phyloP scores from a whole-genome alignment of 2,329 filamentous ascomycete species.

The Ilyonectria destructans region DNA sequence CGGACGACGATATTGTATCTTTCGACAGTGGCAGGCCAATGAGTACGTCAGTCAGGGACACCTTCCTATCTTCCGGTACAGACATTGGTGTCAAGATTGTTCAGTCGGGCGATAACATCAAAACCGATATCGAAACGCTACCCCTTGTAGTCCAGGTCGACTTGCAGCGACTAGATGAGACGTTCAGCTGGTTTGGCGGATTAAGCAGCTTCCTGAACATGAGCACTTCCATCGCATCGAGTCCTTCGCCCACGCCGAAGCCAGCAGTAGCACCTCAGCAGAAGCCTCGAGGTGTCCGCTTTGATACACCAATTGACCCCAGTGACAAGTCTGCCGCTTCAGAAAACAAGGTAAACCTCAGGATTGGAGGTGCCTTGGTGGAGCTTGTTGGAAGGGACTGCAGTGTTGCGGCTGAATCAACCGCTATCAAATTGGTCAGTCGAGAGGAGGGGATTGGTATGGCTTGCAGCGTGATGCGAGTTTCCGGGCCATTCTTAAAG shows the following conservation, averaged over 20 bases:
- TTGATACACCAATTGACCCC: constrained; percentile 68
- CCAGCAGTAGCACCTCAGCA: constrained; percentile 57
- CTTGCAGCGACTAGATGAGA: constrained; percentile 86
- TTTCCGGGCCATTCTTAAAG: constrained; percentile 79
- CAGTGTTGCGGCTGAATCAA: constrained; percentile 82
- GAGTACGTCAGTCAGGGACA: constrained; percentile 73
- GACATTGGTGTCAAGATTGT: constrained; percentile 71
- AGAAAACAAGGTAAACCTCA: constrained; percentile 80
- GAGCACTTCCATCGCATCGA: constrained; percentile 86
- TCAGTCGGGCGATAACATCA: constrained; percentile 61
- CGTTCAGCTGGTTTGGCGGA: constrained; percentile 90
- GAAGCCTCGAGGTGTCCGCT: constrained; percentile 72
- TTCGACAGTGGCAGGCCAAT: constrained; percentile 73
- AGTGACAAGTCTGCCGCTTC: constrained; percentile 64
- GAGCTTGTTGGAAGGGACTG: constrained; percentile 86
- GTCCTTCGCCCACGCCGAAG: constrained; percentile 67
- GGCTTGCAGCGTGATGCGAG: constrained; percentile 81
- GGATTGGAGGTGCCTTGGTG: constrained; percentile 83
- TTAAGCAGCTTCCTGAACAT: constrained; percentile 93
- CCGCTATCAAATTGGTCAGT: constrained; percentile 85
- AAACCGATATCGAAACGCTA: constrained; percentile 80
- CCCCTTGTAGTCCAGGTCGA: constrained; percentile 85
- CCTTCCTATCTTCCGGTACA: constrained; percentile 70
- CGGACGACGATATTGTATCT: constrained; percentile 74
- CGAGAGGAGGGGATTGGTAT: constrained; percentile 81